A percentile compares a stretch with the other conserved stretches of the same genome.
phyloP scores from a whole-genome alignment of 225 moss, liverwort and hornwort genomes.

The Climacium dendroides region DNA sequence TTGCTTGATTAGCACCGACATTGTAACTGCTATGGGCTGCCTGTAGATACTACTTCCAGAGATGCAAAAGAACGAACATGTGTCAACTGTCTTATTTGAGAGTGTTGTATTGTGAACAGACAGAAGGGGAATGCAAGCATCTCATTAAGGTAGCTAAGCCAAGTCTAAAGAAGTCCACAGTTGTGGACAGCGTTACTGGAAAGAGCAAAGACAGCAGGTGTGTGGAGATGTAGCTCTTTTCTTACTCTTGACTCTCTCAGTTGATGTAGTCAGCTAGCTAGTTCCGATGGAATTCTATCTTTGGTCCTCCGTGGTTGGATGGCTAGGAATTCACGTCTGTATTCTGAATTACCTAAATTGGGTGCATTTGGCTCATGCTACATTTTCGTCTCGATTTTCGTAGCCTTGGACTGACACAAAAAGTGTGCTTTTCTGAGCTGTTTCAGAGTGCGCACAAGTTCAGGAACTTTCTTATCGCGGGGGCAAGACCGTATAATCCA shows the following conservation, averaged over 20 bases:
- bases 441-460: constrained; percentile 73
- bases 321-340: background rate
- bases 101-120: constrained; percentile 23
- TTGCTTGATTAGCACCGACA: background rate
- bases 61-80: background rate
- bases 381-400: background rate
- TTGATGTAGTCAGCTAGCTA: background rate
- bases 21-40: background rate
- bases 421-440: background rate
- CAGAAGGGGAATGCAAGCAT: constrained; percentile 67
- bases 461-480: constrained; percentile 71
- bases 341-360: background rate
- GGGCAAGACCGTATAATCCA: constrained; percentile 51
- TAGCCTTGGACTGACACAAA: background rate
- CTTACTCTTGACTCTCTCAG: background rate
- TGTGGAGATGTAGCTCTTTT: background rate
- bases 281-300: background rate
- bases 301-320: background rate
- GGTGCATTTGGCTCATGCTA: background rate
- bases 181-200: constrained; percentile 78
- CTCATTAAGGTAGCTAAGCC: constrained; percentile 64
- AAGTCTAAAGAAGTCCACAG: constrained; percentile 60
- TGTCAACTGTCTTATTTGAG: background rate
- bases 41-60: background rate
- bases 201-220: constrained; percentile 86